These are phyloP conservation scores for Pythium phragmitis DNA, from an alignment of 352 stramenopile species.

Conservation along the genomic window DNA sequence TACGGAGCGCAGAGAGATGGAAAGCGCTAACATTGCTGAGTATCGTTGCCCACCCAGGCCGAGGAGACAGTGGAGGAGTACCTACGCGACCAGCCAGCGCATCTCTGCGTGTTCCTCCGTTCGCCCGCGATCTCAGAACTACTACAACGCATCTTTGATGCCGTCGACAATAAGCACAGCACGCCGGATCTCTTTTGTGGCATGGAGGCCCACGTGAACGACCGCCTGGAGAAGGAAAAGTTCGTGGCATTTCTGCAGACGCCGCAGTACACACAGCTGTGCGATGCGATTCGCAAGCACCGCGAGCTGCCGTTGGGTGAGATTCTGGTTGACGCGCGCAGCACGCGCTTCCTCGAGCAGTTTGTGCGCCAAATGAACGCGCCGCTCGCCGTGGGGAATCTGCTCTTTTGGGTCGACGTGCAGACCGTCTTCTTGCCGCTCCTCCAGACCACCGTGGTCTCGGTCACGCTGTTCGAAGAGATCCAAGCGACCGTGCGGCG, in stretches of 20 bases:
- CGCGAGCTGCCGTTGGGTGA: constrained; percentile 64
- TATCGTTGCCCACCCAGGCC: constrained; percentile 27
- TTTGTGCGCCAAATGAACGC: constrained; percentile 40
- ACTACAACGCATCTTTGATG: constrained; percentile 30
- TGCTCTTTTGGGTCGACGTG: constrained; percentile 75
- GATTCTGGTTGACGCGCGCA: constrained; percentile 52
- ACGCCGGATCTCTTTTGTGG: constrained; percentile 62
- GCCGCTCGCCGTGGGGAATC: constrained; percentile 38
- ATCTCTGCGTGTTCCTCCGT: constrained; percentile 26
- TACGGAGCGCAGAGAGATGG: too few species aligned
- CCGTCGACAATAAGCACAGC: constrained; percentile 32
- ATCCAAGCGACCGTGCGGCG: constrained; percentile 61
- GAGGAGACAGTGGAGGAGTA: constrained; percentile 45
- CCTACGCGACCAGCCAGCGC: constrained; percentile 32
- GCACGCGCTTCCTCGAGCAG: constrained; percentile 53
- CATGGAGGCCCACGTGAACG: constrained; percentile 51
- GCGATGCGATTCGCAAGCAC: constrained; percentile 47
- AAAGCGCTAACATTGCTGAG: too few species aligned
- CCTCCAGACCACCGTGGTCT: constrained; percentile 61
- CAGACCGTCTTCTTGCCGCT: constrained; percentile 70
- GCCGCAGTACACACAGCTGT: constrained; percentile 50
- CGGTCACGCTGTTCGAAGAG: constrained; percentile 70
- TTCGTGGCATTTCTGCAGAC: constrained; percentile 52
- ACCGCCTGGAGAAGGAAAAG: constrained; percentile 45
- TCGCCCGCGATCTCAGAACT: constrained; percentile 29